Percentiles rank a stretch among this genome's conserved stretches.
Conservation (phyloP, 768 basidiomycete genomes). For the Trametes meyenii region DNA sequence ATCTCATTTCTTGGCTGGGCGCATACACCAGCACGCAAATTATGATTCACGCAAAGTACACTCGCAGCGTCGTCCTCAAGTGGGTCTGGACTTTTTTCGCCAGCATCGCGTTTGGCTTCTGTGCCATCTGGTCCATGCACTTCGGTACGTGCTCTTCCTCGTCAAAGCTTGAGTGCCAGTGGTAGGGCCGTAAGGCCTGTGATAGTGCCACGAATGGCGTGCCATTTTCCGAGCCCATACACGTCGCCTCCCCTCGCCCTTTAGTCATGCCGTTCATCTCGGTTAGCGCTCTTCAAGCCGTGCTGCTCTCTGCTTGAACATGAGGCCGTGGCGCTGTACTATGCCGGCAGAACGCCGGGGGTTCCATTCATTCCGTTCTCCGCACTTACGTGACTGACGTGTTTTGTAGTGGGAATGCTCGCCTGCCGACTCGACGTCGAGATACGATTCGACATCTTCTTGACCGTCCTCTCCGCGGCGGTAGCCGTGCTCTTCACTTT, state of each 20-base stretch:
- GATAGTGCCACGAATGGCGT: not conserved
- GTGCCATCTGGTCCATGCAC: conserved; percentile 37
- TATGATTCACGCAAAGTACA: conserved; percentile 36
- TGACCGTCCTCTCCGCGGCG: conserved; percentile 31
- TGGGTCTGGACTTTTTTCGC: conserved; percentile 34
- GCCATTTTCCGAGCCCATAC: too few relatives aligned
- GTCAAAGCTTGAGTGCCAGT: not conserved
- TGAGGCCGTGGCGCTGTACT: too few relatives aligned
- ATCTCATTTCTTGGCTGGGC: conserved; percentile 34
- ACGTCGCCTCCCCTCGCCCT: too few relatives aligned
- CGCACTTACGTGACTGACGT: not conserved
- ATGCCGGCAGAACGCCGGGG: too few relatives aligned
- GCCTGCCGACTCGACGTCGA: conserved; percentile 32
- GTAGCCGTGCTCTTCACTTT: conserved; percentile 35
- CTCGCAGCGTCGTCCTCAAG: conserved; percentile 20
- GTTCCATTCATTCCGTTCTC: not conserved
- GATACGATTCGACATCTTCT: conserved; percentile 27
- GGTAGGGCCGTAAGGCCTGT: not conserved
- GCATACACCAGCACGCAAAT: conserved; percentile 36
- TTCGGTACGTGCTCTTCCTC: conserved; percentile 27
- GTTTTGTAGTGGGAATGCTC: conserved; percentile 32
- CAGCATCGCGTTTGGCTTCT: conserved; percentile 34
- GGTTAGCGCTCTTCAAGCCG: too few relatives aligned
- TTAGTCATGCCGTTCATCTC: too few relatives aligned
- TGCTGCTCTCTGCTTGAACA: too few relatives aligned